phyloP scores from a whole-genome alignment of 345 rosid species.

The Balakata baccata region DNA sequence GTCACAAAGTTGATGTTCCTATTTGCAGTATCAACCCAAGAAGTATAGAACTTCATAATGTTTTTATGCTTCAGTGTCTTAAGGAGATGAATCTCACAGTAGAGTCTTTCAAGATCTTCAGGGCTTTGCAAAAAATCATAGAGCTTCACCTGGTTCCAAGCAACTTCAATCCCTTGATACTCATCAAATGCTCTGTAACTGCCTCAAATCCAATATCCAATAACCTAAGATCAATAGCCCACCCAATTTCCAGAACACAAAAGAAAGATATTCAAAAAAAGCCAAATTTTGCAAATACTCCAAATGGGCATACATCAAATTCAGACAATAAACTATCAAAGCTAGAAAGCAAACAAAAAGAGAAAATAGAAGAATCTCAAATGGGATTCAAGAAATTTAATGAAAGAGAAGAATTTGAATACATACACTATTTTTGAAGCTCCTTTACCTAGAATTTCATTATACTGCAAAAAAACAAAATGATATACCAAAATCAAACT shows the following conservation, averaged over 20 bases:
- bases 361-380: neutral
- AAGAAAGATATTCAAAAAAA: conserved; percentile 11
- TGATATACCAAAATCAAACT: conserved; percentile 12
- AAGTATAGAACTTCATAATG: conserved; percentile 87
- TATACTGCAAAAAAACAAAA: conserved; percentile 49
- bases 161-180: conserved; percentile 90
- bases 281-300: conserved; percentile 15
- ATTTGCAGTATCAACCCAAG: conserved; percentile 84
- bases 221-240: conserved; percentile 18
- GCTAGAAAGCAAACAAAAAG: neutral
- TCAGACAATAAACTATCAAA: neutral
- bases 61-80: conserved; percentile 83
- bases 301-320: conserved; percentile 11
- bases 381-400: conserved; percentile 16
- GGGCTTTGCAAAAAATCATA: conserved; percentile 87
- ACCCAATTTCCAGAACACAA: conserved; percentile 20
- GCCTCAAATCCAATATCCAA: conserved; percentile 26
- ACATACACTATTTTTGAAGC: conserved; percentile 96
- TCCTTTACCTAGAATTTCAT: conserved; percentile 92
- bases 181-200: conserved; percentile 95
- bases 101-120: conserved; percentile 90
- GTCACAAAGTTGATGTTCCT: conserved; percentile 89
- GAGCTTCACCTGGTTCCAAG: conserved; percentile 99
- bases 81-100: conserved; percentile 90
- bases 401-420: conserved; percentile 24